Evolutionary conservation across 2,329 filamentous ascomycete genomes (phyloP).

Genomic region (Trichophyton rubrum): DNA sequence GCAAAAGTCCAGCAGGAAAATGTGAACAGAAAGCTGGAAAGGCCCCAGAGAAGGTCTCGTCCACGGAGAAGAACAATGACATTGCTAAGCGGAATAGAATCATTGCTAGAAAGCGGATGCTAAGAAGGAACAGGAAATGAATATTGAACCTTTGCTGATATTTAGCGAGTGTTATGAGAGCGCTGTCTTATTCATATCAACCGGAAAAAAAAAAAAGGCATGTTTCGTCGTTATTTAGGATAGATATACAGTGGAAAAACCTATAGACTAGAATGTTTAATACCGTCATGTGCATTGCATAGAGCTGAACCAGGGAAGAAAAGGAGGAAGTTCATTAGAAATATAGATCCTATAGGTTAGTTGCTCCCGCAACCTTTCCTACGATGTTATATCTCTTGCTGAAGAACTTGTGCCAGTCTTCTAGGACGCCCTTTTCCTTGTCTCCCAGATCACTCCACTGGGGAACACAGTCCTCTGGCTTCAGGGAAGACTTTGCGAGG

Average conservation of each 20-base stretch:
- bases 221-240: background rate
- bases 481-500: slow-evolving; percentile 73
- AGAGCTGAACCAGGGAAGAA: background rate
- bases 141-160: background rate
- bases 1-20: slow-evolving; percentile 9
- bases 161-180: background rate
- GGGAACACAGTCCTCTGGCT: slow-evolving; percentile 65
- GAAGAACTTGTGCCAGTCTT: slow-evolving; percentile 95
- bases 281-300: background rate
- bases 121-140: slow-evolving; percentile 50
- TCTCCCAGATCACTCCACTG: slow-evolving; percentile 76
- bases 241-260: background rate
- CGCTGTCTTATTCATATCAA: background rate
- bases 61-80: slow-evolving; percentile 35
- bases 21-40: slow-evolving; percentile 4
- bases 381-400: slow-evolving; percentile 86
- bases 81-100: slow-evolving; percentile 58
- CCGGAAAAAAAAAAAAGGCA: background rate
- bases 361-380: slow-evolving; percentile 33
- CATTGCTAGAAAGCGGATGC: slow-evolving; percentile 71
- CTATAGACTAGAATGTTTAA: background rate
- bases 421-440: slow-evolving; percentile 69
- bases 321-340: background rate
- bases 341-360: slow-evolving; percentile 21
- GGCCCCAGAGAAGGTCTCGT: slow-evolving; percentile 10